Base-by-base conservation (phyloP, 1,284 basidiomycete species). In the Fomitopsis betulina region DNA sequence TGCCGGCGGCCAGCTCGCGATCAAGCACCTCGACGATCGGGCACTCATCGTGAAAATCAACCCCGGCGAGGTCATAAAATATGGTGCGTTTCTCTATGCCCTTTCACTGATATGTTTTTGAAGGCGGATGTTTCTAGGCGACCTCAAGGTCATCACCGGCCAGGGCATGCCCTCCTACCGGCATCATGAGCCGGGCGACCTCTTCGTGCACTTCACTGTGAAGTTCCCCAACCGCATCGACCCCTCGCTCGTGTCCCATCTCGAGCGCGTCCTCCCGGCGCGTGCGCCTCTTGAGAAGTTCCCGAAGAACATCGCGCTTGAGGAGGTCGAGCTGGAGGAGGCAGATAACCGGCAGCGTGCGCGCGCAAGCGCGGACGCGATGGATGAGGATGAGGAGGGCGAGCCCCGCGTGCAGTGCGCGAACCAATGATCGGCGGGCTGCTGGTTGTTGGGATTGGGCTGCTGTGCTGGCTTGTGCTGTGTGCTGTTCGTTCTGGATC, bases 111-210 rank as follows among this genome's bases (percentile, higher is more conserved):
- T 15, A 0, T 15, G 13, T 7, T 15, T 37, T 37, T 2, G 1
- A 1, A 37, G 8, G 13, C 2, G 8, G 2, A 37, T 37, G 35
- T 37, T 37, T 7, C 13, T 12, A 96, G 94, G 89, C 62, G 86
- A 91, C 42, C 73, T 96, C 71, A 98, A 98, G 78, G 89, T 96
- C 62, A 91, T 99, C 64, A 84, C 86, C 54, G 91, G 91, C 8
- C 95, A 98, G 76, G 97, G 97, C 64, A 99, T 99, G 97, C 97
- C 96, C 39, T 98, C 96, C 59, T 92, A 91, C 75, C 87, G 97
- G 64, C 96, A 98, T 76, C 97, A 99, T 77, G 96, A 99, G 72
- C 84, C 89, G 53, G 97, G 97, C 45, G 95, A 99, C 75, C 82
- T 99, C 63, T 96, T 89, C 73, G 83, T 99, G 75, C 91, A 89